A percentile compares a stretch with the other conserved stretches of the same genome.
These are phyloP conservation scores for Fusarium miscanthi DNA, from an alignment of 2,329 filamentous ascomycete species.

Conservation along the genomic window DNA sequence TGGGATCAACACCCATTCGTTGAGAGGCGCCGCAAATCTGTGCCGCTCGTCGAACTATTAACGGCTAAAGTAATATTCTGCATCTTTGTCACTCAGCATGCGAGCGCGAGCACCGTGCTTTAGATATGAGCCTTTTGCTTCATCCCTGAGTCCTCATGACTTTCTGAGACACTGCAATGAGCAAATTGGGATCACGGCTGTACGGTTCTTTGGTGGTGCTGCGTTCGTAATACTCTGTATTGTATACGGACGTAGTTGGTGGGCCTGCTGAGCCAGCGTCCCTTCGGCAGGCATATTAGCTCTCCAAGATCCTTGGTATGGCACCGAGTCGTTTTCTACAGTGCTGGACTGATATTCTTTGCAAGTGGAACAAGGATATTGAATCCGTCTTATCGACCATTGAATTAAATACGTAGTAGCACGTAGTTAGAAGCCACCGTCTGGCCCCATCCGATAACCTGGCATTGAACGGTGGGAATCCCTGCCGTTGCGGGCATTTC, in stretches of 20 bases:
- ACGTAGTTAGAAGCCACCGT: constrained; percentile 43
- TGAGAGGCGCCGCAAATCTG: constrained; percentile 25
- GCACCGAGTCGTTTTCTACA: constrained; percentile 19
- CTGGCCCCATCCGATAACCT: constrained; percentile 44
- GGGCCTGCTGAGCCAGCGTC: constrained; percentile 1
- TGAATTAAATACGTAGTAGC: constrained; percentile 32
- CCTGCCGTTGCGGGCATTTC: constrained; percentile 34
- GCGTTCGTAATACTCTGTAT: not conserved
- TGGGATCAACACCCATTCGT: constrained; percentile 42
- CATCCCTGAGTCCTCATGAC: constrained; percentile 10
- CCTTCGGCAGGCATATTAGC: constrained; percentile 13
- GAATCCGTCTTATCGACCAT: constrained; percentile 36
- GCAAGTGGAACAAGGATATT: constrained; percentile 28
- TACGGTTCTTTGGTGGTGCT: constrained; percentile 3
- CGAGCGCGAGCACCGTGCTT: constrained; percentile 19
- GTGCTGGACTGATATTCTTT: constrained; percentile 18
- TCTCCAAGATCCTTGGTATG: constrained; percentile 28
- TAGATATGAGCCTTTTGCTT: not conserved
- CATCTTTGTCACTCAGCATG: constrained; percentile 12
- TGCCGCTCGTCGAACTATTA: constrained; percentile 29
- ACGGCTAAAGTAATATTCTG: constrained; percentile 20
- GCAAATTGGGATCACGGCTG: not conserved
- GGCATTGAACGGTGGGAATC: constrained; percentile 39
- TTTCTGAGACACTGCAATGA: constrained; percentile 23
- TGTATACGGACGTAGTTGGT: not conserved